Evolutionary conservation across 2,329 filamentous ascomycete genomes (phyloP).

Genomic region (Knufia petricola): DNA sequence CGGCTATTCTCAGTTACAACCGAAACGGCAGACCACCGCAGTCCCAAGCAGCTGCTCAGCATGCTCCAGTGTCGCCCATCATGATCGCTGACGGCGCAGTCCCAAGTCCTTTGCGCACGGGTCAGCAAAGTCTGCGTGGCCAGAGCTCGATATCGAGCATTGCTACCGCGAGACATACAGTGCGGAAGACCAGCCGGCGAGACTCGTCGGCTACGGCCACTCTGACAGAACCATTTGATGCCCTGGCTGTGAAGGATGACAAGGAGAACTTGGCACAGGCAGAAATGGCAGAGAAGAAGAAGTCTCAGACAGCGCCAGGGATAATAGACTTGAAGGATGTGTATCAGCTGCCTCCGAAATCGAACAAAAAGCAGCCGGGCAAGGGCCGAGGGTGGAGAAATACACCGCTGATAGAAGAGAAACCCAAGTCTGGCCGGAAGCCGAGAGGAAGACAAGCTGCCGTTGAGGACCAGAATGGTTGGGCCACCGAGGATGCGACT

Average conservation of each 20-base stretch:
- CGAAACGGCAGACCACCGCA: constrained; percentile 22
- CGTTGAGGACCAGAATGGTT: constrained; percentile 61
- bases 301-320: constrained; percentile 29
- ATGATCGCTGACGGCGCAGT: constrained; percentile 26
- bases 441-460: constrained; percentile 36
- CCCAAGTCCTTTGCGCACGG: constrained; percentile 11
- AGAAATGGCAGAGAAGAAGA: constrained; percentile 30
- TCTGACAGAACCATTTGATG: constrained; percentile 38
- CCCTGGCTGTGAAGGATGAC: constrained; percentile 28
- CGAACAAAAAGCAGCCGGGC: constrained; percentile 24
- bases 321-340: constrained; percentile 28
- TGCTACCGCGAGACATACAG: constrained; percentile 19
- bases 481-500: constrained; percentile 92
- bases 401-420: constrained; percentile 57
- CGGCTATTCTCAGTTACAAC: constrained; percentile 66
- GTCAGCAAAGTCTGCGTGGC: constrained; percentile 8
- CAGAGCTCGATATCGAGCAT: constrained; percentile 22
- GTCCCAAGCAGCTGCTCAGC: constrained; percentile 12
- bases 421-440: constrained; percentile 40
- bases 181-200: constrained; percentile 20
- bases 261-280: constrained; percentile 4
- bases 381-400: constrained; percentile 59
- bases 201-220: constrained; percentile 30
- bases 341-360: constrained; percentile 24
- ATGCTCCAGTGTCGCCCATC: constrained; percentile 23